Conservation (phyloP, 2,329 filamentous ascomycete species). For the Malbranchea zuffiana region DNA sequence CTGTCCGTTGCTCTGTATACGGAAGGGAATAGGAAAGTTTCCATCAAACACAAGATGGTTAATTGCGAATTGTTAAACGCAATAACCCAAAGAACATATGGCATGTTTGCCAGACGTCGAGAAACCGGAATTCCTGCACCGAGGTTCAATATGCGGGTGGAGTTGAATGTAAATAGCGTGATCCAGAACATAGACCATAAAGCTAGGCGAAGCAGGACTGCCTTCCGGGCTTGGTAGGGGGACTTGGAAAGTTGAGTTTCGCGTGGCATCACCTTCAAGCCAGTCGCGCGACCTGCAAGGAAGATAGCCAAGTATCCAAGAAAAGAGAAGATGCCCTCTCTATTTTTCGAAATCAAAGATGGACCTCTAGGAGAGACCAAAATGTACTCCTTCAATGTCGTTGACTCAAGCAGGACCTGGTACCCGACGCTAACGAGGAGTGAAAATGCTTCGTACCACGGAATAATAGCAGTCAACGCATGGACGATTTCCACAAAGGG, state of each 20-base stretch:
- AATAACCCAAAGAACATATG: constrained; percentile 87
- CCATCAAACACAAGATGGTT: constrained; percentile 63
- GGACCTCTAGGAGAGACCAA: constrained; percentile 64
- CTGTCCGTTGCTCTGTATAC: constrained; percentile 49
- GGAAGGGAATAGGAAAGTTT: constrained; percentile 65
- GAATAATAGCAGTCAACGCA: constrained; percentile 55
- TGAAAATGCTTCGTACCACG: constrained; percentile 66
- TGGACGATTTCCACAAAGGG: constrained; percentile 82
- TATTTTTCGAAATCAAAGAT: constrained; percentile 74
- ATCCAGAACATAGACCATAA: constrained; percentile 59
- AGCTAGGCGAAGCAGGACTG: constrained; percentile 53
- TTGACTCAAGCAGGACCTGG: constrained; percentile 64
- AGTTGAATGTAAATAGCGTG: constrained; percentile 57
- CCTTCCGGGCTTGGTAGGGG: constrained; percentile 38
- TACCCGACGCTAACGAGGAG: constrained; percentile 59
- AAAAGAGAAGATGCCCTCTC: constrained; percentile 93
- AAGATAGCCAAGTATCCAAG: constrained; percentile 91
- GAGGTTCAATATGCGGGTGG: constrained; percentile 58
- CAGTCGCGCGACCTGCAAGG: constrained; percentile 73
- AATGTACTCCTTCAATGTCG: constrained; percentile 69
- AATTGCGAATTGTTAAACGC: constrained; percentile 84
- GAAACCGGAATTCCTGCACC: constrained; percentile 59
- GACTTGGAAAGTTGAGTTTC: constrained; percentile 38
- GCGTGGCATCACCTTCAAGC: constrained; percentile 65
- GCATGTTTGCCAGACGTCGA: constrained; percentile 79